phyloP scores from a whole-genome alignment of 2,329 filamentous ascomycete species.

The Botryotinia calthae region DNA sequence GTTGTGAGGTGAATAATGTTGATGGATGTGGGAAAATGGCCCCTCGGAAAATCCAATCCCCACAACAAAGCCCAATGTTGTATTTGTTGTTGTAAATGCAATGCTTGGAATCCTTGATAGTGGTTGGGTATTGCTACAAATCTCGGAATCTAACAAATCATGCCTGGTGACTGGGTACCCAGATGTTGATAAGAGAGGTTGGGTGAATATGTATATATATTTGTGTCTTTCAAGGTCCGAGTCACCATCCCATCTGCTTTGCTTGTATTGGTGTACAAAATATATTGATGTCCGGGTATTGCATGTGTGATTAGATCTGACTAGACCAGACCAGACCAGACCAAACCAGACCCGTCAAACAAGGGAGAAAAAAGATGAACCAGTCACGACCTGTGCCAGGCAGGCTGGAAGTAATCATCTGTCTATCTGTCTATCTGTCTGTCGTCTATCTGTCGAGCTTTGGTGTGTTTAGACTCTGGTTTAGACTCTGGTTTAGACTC shows the following conservation, averaged over 20 bases:
- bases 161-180: too few species aligned
- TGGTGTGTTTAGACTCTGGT: background rate
- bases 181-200: background rate
- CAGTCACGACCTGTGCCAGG: background rate
- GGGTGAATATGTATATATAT: background rate
- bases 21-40: background rate
- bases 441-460: background rate
- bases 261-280: background rate
- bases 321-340: background rate
- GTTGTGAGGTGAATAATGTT: background rate
- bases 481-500: too few species aligned
- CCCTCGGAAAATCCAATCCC: background rate
- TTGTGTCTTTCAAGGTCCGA: background rate
- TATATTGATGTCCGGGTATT: background rate
- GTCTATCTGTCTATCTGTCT: background rate
- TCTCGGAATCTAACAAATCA: background rate
- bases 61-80: conserved; percentile 13
- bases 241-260: too few species aligned
- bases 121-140: background rate
- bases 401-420: background rate
- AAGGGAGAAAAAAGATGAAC: background rate
- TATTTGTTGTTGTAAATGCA: background rate
- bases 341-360: background rate
- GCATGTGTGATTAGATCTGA: background rate
- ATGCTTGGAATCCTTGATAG: background rate